Conservation (phyloP, 1,284 basidiomycete species). For the Phellinidium pouzarii region DNA sequence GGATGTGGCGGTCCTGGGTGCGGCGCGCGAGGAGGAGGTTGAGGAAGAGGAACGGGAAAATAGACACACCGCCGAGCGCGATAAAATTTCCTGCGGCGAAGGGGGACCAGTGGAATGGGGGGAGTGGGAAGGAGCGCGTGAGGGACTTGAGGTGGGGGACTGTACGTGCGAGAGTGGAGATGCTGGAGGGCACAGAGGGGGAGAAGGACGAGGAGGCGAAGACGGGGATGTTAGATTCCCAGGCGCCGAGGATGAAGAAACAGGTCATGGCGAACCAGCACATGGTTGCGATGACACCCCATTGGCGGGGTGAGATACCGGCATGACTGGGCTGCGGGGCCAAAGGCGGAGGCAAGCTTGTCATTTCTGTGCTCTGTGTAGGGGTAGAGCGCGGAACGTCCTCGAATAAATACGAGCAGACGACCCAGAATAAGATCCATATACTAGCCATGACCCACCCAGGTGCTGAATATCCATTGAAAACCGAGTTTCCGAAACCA, state of each 20-base stretch:
- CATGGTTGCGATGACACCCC: conserved; percentile 56
- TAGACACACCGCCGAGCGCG: conserved; percentile 54
- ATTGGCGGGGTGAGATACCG: conserved; percentile 32
- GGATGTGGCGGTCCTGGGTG: conserved; percentile 54
- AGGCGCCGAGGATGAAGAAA: conserved; percentile 66
- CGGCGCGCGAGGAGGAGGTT: conserved; percentile 52
- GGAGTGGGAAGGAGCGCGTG: conserved; percentile 4
- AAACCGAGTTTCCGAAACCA: conserved; percentile 43
- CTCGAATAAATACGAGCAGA: conserved; percentile 37
- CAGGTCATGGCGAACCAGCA: conserved; percentile 69
- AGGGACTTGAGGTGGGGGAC: background rate
- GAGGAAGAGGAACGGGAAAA: conserved; percentile 59
- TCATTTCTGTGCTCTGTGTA: conserved; percentile 9
- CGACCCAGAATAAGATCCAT: conserved; percentile 48
- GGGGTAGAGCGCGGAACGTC: conserved; percentile 34
- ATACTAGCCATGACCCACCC: conserved; percentile 58
- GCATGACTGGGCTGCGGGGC: conserved; percentile 16
- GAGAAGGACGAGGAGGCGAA: conserved; percentile 39
- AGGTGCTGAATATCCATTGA: conserved; percentile 60
- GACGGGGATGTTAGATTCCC: conserved; percentile 68
- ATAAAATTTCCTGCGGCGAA: conserved; percentile 66
- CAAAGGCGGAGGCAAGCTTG: conserved; percentile 6
- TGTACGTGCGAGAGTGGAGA: background rate
- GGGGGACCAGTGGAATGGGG: conserved; percentile 48
- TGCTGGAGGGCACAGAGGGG: background rate